Evolutionary conservation across 164 flowering plant species (phyloP), one percentile per base, ranked within the genome.

Genomic region (Berberis vulgaris): DNA sequence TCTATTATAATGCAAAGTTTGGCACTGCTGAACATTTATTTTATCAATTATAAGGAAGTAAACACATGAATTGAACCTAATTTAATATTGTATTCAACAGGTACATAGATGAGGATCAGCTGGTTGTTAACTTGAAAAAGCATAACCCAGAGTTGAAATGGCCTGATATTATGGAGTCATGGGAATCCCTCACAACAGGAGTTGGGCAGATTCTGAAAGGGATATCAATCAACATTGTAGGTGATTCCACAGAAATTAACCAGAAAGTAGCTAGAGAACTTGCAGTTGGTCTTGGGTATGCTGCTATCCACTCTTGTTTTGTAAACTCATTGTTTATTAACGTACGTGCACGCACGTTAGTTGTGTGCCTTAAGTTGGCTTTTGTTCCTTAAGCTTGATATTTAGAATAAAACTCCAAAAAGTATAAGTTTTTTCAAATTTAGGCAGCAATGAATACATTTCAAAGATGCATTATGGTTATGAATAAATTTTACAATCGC

Each of bases 91-190:
- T 53, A 53, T 49, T 59, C 47, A 47, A 45, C 77, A 95, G 99
- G 99, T 95, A 78, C 59, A 72, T 95, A 64, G 97, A 95, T 78
- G 99, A 91, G 52, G 86, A 85, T 77, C 81, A 95, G 64, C 73
- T 95, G 65, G 96, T 95, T 7, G 73, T 95, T 54, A 95, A 78
- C 78, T 73, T 95, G 79, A 89, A 88, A 74, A 95, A 95, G 79
- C 86, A 80, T 54, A 96, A 95, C 67, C 74, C 81, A 2, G 89
- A 87, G 52, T 67, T 95, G 69, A 86, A 86, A 73, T 95, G 99
- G 99, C 97, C 96, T 58, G 97, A 91, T 59, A 81, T 91, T 61
- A 65, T 81, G 74, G 99, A 95, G 74, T 82, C 96, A 3, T 95
- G 97, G 99, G 91, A 85, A 68, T 91, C 99, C 42, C 81, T 95